Percentiles rank a stretch among this genome's conserved stretches.
phyloP scores from a whole-genome alignment of 768 basidiomycete genomes.

The Podaxis sp. region DNA sequence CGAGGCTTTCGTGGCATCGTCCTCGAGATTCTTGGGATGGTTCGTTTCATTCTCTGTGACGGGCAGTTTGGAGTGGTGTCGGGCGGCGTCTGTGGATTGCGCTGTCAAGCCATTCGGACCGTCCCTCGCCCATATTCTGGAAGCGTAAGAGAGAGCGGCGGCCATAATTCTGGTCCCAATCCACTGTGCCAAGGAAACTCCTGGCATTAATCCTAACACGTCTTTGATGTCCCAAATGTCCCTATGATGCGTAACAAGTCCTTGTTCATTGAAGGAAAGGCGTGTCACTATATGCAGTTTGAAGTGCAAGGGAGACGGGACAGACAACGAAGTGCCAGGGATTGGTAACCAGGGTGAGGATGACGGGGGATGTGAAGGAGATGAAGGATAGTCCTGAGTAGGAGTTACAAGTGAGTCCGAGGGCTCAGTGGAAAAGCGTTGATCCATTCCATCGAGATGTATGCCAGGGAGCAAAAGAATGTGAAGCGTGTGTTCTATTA shows the following conservation, averaged over 20 bases:
- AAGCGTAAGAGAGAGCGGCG: constrained; percentile 48
- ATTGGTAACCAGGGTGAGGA: constrained; percentile 50
- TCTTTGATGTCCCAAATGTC: constrained; percentile 85
- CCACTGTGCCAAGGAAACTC: constrained; percentile 68
- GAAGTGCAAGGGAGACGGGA: constrained; percentile 74
- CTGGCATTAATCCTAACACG: constrained; percentile 70
- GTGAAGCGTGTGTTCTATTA: constrained; percentile 81
- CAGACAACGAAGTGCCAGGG: constrained; percentile 54
- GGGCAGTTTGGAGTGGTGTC: neutral
- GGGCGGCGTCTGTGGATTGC: constrained; percentile 13
- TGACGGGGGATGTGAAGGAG: constrained; percentile 27
- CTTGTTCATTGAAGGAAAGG: constrained; percentile 79
- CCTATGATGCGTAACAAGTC: constrained; percentile 76
- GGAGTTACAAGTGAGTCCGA: constrained; percentile 39
- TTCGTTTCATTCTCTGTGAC: neutral
- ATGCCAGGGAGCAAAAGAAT: constrained; percentile 73
- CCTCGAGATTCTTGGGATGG: neutral
- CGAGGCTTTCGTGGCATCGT: neutral
- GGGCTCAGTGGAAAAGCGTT: constrained; percentile 23
- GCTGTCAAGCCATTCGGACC: neutral
- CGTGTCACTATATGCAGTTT: constrained; percentile 70
- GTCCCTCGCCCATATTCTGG: constrained; percentile 30
- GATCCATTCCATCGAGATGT: constrained; percentile 44
- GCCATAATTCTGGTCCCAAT: constrained; percentile 63
- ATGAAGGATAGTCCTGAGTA: constrained; percentile 28